These are phyloP conservation scores for Nothophaeocryptopus gaeumannii DNA, from an alignment of 2,329 filamentous ascomycete species.

Conservation along the genomic window DNA sequence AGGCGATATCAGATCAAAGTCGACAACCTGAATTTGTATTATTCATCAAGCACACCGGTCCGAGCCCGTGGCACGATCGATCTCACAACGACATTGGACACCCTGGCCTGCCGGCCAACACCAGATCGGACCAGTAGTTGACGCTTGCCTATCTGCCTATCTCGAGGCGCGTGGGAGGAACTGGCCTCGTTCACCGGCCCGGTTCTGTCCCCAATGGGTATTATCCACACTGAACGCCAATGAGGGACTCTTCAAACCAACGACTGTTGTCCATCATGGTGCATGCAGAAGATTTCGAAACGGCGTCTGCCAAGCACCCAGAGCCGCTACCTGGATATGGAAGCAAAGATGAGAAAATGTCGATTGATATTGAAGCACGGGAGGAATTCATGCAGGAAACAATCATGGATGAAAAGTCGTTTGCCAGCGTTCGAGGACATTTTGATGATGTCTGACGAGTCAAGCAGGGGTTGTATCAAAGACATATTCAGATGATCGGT, in stretches of 20 bases:
- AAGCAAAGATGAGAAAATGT: constrained; percentile 7
- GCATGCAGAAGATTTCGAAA: constrained; percentile 5
- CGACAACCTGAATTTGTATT: too few species aligned
- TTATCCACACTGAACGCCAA: too few species aligned
- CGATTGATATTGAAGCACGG: constrained; percentile 7
- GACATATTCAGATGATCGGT: constrained; percentile 27
- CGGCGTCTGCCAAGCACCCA: not conserved
- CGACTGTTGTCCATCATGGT: constrained; percentile 8
- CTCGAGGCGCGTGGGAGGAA: not conserved
- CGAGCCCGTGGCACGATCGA: too few species aligned
- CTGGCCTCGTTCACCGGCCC: not conserved
- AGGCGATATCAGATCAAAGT: too few species aligned
- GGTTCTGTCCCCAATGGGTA: too few species aligned
- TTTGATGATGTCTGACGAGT: constrained; percentile 23
- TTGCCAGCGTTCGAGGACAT: constrained; percentile 7
- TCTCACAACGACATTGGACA: too few species aligned
- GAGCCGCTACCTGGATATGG: not conserved
- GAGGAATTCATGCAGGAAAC: constrained; percentile 1
- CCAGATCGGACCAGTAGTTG: not conserved
- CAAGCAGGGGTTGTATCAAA: constrained; percentile 18
- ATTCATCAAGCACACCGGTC: too few species aligned
- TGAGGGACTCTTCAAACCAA: not conserved
- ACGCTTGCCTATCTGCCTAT: constrained; percentile 9
- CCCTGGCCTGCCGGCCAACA: too few species aligned
- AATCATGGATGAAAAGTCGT: constrained; percentile 1